Conservation (phyloP, 1,284 basidiomycete genomes). For the Cutaneotrichosporon cavernicola region DNA sequence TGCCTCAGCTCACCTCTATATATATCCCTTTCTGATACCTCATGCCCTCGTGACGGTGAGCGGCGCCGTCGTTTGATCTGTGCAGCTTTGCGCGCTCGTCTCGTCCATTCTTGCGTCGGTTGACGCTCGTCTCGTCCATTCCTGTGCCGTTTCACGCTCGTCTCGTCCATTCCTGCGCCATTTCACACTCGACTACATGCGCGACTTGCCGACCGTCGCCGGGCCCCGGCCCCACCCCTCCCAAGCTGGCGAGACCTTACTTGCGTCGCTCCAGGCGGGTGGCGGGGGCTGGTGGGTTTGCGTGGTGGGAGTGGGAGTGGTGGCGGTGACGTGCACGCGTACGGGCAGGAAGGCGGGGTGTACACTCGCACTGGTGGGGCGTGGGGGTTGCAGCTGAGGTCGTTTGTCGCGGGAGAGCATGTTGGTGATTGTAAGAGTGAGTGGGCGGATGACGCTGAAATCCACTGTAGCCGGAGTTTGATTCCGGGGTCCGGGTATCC, state of each 20-base stretch:
- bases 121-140: not conserved
- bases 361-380: not conserved
- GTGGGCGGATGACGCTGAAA: not conserved
- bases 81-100: too few species aligned
- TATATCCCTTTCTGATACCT: too few species aligned
- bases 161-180: not conserved
- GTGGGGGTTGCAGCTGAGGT: constrained; percentile 18
- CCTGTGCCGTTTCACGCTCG: not conserved
- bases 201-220: constrained; percentile 17
- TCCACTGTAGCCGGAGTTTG: not conserved
- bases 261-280: constrained; percentile 17
- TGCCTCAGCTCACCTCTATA: not conserved
- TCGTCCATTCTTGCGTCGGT: too few species aligned
- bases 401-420: constrained; percentile 28
- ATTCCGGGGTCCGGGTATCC: not conserved
- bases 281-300: constrained; percentile 9
- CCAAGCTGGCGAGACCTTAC: constrained; percentile 26
- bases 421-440: not conserved
- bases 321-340: constrained; percentile 19
- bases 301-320: not conserved
- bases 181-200: constrained; percentile 11
- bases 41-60: too few species aligned
- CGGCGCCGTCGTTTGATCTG: too few species aligned
- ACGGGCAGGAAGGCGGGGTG: constrained; percentile 26
- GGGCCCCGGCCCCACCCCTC: constrained; percentile 25